These are phyloP conservation scores for Diaporthe sp. DNA, from an alignment of 2,329 filamentous ascomycete species.

Conservation along the genomic window DNA sequence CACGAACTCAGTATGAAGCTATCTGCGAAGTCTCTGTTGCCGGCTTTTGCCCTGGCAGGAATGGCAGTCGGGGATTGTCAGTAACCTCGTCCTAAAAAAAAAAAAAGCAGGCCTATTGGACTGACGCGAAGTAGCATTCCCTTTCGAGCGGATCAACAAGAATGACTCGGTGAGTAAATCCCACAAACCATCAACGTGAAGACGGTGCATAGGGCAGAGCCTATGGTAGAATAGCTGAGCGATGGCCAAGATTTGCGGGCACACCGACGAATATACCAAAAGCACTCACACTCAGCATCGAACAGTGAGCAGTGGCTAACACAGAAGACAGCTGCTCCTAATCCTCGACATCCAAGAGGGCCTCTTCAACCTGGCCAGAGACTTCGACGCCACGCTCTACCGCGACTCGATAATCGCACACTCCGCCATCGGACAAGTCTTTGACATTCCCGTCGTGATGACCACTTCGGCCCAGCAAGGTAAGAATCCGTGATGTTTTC, in stretches of 20 bases:
- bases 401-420: conserved; percentile 77
- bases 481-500: conserved; percentile 39
- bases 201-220: too few relatives aligned
- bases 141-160: conserved; percentile 48
- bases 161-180: conserved; percentile 45
- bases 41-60: conserved; percentile 21
- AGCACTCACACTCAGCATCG: neutral
- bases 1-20: conserved; percentile 20
- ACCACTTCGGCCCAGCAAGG: conserved; percentile 75
- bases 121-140: conserved; percentile 35
- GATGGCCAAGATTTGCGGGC: neutral
- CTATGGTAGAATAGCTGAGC: neutral
- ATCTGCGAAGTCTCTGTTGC: neutral
- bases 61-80: conserved; percentile 34
- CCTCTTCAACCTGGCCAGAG: conserved; percentile 70
- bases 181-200: neutral
- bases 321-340: conserved; percentile 60
- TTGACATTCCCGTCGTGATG: conserved; percentile 77
- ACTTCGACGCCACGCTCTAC: conserved; percentile 76
- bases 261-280: neutral
- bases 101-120: too few relatives aligned
- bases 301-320: neutral
- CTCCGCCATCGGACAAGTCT: conserved; percentile 73
- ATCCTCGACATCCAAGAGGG: conserved; percentile 73
- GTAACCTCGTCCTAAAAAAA: too few relatives aligned